A percentile compares a stretch with the other conserved stretches of the same genome.
Conservation (phyloP, 2,329 filamentous ascomycete species). For the Paraphoma chrysanthemicola region DNA sequence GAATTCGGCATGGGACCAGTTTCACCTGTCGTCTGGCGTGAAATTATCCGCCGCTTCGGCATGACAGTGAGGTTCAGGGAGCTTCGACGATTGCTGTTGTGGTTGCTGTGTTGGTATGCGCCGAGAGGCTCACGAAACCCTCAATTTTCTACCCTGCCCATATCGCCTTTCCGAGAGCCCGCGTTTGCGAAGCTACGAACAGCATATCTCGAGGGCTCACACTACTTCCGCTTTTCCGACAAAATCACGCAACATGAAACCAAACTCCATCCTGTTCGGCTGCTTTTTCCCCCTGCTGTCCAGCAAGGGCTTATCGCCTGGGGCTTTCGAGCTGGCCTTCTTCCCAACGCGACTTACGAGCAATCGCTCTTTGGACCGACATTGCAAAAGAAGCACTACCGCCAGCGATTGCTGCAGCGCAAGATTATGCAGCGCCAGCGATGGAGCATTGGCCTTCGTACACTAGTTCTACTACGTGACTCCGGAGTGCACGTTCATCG, state of each 20-base stretch:
- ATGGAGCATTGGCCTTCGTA: conserved; percentile 39
- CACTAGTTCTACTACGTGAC: conserved; percentile 37
- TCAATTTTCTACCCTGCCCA: conserved; percentile 27
- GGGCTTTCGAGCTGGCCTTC: conserved; percentile 41
- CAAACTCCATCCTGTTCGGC: conserved; percentile 32
- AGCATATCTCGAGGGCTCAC: conserved; percentile 14
- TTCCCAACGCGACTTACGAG: conserved; percentile 30
- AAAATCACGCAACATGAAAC: conserved; percentile 10
- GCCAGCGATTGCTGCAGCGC: conserved; percentile 22
- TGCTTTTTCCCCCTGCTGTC: conserved; percentile 31
- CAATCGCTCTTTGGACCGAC: conserved; percentile 25
- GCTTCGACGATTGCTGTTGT: conserved; percentile 59
- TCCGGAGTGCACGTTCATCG: conserved; percentile 32
- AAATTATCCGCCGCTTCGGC: conserved; percentile 66
- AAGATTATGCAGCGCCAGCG: conserved; percentile 21
- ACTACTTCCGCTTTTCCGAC: conserved; percentile 25
- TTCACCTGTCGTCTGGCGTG: conserved; percentile 59
- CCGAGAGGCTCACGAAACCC: conserved; percentile 18
- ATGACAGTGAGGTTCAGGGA: conserved; percentile 62
- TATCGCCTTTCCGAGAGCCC: conserved; percentile 27
- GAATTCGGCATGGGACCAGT: conserved; percentile 52
- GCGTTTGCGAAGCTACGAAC: conserved; percentile 25
- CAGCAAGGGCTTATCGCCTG: conserved; percentile 42
- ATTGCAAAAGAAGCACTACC: conserved; percentile 34
- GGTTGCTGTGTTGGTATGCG: conserved; percentile 55